Evolutionary conservation across 2,329 filamentous ascomycete species (phyloP), one percentile per base, ranked within the genome.

Genomic region (Cladosporium phlei): DNA sequence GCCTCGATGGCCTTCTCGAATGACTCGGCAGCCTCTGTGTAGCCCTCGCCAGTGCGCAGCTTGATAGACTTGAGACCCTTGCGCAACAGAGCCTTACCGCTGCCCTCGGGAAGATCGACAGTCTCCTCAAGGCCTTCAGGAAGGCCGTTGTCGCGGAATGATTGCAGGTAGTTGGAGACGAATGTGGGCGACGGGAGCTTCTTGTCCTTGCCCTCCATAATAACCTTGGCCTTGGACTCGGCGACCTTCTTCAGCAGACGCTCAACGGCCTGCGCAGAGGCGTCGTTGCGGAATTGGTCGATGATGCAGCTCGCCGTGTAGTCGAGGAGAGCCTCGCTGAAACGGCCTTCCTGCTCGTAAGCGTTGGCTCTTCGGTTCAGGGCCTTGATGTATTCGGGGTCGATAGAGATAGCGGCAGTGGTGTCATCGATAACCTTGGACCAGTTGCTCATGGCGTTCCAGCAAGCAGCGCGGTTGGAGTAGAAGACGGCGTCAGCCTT

Each of bases 251-350:
- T 97, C 53, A 98, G 77, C 53, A 98, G 73, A 52, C 91, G 78
- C 75, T 98, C 93, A 8, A 98, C 90, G 34, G 89, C 83, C 67
- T 90, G 82, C 19, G 91, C 89, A 63, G 87, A 94, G 52, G 79
- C 76, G 61, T 95, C 86, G 68, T 93, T 97, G 71, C 87, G 85
- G 78, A 98, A 98, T 53, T 86, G 86, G 66, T 98, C 93, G 66
- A 98, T 95, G 68, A 98, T 98, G 74, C 93, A 98, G 72, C 91
- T 96, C 49, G 93, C 93, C 7, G 93, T 98, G 73, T 95, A 97
- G 72, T 98, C 93, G 54, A 98, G 80, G 7, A 98, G 83, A 35
- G 93, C 91, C 66, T 97, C 91, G 67, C 89, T 93, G 74, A 85
- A 95, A 70, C 85, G 85, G 60, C 84, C 84, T 34, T 93, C 80